These are phyloP conservation scores for Gossypium lobatum DNA, from an alignment of 441 rosid genomes.

Conservation along the genomic window DNA sequence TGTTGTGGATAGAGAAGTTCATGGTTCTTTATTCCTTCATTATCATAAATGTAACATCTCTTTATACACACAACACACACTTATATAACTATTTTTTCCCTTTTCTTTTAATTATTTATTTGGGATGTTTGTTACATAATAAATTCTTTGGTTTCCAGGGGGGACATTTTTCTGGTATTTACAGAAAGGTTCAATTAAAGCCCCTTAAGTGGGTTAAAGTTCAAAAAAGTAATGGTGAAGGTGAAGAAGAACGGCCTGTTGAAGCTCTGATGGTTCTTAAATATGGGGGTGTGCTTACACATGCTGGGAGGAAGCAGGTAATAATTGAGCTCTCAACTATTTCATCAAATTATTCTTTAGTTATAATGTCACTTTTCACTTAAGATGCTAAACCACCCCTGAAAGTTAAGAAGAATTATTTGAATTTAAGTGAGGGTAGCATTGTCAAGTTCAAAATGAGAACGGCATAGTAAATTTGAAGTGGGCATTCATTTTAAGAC, in stretches of 20 bases:
- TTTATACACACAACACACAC: background rate
- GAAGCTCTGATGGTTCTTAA: constrained; percentile 99
- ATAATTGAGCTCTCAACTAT: background rate
- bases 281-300: constrained; percentile 99
- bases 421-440: background rate
- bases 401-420: background rate
- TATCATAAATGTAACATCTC: background rate
- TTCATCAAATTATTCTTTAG: background rate
- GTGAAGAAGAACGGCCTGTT: constrained; percentile 88
- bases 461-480: background rate
- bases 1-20: background rate
- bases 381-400: background rate
- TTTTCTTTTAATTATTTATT: background rate
- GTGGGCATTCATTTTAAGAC: constrained; percentile 1
- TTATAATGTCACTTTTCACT: background rate
- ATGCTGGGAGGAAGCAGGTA: constrained; percentile 99
- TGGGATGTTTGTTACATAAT: background rate
- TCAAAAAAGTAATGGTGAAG: constrained; percentile 72
- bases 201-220: constrained; percentile 94
- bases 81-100: background rate
- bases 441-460: background rate
- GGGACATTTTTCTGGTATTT: constrained; percentile 99
- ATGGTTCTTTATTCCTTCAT: background rate
- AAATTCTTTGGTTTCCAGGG: constrained; percentile 46
- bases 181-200: constrained; percentile 98